These are phyloP conservation scores for Saturnispora serradocipensis DNA, from an alignment of 805 yeast genomes.

Conservation along the genomic window DNA sequence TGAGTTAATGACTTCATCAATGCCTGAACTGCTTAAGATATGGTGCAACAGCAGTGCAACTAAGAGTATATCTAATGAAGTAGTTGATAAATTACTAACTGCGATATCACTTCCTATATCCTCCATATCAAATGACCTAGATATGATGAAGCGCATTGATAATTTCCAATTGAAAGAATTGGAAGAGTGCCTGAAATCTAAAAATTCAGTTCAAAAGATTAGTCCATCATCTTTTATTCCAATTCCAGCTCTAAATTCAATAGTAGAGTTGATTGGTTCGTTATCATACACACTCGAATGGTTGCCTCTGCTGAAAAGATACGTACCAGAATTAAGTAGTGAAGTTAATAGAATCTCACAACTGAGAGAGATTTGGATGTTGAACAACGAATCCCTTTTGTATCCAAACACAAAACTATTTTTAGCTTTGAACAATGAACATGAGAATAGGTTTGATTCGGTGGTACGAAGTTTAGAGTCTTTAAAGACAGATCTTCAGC, in stretches of 20 bases:
- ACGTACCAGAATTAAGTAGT: conserved; percentile 16
- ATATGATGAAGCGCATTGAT: conserved; percentile 1
- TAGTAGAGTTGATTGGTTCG: conserved; percentile 45
- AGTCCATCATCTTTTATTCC: conserved; percentile 12
- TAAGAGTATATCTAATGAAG: conserved; percentile 23
- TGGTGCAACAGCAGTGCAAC: conserved; percentile 32
- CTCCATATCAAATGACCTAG: conserved; percentile 10
- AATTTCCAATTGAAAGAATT: conserved; percentile 7
- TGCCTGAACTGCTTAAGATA: conserved; percentile 14
- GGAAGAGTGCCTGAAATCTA: conserved; percentile 7
- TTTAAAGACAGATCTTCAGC: conserved; percentile 31
- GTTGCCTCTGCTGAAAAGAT: conserved; percentile 47
- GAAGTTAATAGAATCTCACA: conserved; percentile 14
- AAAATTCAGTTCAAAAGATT: conserved; percentile 1
- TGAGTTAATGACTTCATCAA: conserved; percentile 14
- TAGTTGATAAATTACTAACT: conserved; percentile 19
- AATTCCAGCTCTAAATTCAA: conserved; percentile 37
- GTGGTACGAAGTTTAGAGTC: conserved; percentile 28
- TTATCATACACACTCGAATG: conserved; percentile 49
- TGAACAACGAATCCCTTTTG: neutral
- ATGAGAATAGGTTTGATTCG: conserved; percentile 29
- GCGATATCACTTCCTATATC: conserved; percentile 8
- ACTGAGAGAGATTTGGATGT: conserved; percentile 25
- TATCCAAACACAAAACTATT: conserved; percentile 8
- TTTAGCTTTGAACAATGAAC: conserved; percentile 23